Evolutionary conservation across 2,329 filamentous ascomycete genomes (phyloP).

Genomic region (Didymella segeticola): DNA sequence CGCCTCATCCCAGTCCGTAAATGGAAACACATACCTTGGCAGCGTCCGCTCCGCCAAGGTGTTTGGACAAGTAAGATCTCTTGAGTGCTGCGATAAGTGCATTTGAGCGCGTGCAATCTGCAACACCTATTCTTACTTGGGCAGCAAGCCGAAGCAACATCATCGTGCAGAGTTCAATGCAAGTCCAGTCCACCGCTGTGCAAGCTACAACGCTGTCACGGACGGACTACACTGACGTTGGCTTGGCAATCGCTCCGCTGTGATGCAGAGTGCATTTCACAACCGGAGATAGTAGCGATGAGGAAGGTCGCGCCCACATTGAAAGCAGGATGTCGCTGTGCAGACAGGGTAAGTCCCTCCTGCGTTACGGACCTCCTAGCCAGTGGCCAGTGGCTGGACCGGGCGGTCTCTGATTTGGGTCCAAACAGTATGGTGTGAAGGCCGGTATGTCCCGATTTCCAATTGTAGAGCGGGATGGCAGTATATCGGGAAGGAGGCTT

Average conservation of each 20-base stretch:
- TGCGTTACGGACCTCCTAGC: constrained; percentile 6
- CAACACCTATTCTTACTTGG: constrained; percentile 10
- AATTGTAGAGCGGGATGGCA: constrained; percentile 18
- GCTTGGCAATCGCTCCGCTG: constrained; percentile 11
- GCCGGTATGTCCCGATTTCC: constrained; percentile 23
- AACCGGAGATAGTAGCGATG: neutral
- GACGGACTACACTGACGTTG: constrained; percentile 7
- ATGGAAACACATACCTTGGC: constrained; percentile 25
- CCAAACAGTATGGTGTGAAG: constrained; percentile 18
- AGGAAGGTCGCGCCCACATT: neutral
- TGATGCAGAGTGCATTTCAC: constrained; percentile 2
- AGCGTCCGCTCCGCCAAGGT: constrained; percentile 36
- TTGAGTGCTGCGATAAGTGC: constrained; percentile 11
- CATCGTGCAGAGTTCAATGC: neutral
- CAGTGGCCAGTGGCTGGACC: constrained; percentile 3
- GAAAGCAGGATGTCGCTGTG: constrained; percentile 11
- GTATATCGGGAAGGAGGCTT: constrained; percentile 28
- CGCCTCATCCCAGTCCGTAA: constrained; percentile 27
- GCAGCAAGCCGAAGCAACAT: neutral
- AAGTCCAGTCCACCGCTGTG: neutral
- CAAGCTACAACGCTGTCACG: neutral
- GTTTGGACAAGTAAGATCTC: constrained; percentile 23
- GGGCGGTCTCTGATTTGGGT: constrained; percentile 13
- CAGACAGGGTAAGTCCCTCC: constrained; percentile 20
- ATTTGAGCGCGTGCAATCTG: constrained; percentile 13